Evolutionary conservation across 345 rosid species (phyloP), one percentile per base, ranked within the genome.

Genomic region (Arabidopsis thaliana): DNA sequence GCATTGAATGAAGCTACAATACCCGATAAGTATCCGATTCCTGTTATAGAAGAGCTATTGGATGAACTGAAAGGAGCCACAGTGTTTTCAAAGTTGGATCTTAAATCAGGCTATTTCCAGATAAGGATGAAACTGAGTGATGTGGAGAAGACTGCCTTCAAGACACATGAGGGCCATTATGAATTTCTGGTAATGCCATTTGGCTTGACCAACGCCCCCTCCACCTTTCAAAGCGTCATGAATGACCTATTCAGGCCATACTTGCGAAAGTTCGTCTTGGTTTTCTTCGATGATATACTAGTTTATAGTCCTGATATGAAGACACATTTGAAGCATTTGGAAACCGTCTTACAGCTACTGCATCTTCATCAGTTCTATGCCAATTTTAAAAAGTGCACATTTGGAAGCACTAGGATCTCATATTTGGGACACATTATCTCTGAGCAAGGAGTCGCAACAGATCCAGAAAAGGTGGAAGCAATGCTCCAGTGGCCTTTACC

Each of bases 351-450:
- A 2, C 0, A 13, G 0, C 0, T 6, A 0, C 0, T 67, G 12
- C 0, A 7, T 13, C 0, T 8, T 0, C 3, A 23, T 0, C 4
- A 23, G 2, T 7, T 50, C 4, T 67, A 10, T 51, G 23, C 9
- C 0, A n/a, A 67, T 49, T 13, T 0, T 0, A 57, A 55, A n/a
- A 68, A 68, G 8, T 68, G 63, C 1, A 1, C 24, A 0, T 52
- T 68, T 8, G 40, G 16, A 0, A 3, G 1, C 0, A 0, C 0
- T 0, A 6, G 22, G 5, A 3, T 68, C 0, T 6, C 25, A 0
- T 67, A 67, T 1, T 6, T 67, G 4, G 72, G 60, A 0, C 44
- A 40, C 14, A 40, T 3, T 0, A 40, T 40, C 0, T 40, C 44
- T n/a, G n/a, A 3, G 44, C 13, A 10, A 11, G 49, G 49, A 5